Evolutionary conservation across 2,329 filamentous ascomycete genomes (phyloP).

Genomic region (Chaetomium globosum): DNA sequence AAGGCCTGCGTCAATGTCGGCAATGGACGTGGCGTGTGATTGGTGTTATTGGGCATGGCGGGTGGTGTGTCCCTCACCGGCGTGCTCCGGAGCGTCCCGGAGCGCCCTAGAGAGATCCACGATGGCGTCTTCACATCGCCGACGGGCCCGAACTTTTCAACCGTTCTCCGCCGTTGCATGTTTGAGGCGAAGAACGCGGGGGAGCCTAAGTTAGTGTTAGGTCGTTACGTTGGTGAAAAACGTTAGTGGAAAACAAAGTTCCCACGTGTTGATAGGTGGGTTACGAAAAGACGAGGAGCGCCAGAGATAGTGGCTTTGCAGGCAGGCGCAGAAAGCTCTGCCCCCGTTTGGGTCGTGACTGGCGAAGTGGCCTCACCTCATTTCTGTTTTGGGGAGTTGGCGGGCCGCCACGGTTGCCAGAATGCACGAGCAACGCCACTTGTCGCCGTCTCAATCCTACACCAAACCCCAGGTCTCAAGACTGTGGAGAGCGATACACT

Average conservation of each 20-base stretch:
- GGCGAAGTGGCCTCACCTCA: conserved; percentile 18
- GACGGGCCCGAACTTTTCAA: conserved; percentile 18
- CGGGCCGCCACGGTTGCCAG: background rate
- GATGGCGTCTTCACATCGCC: conserved; percentile 3
- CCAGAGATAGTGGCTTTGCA: conserved; percentile 18
- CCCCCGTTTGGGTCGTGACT: background rate
- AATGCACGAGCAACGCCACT: background rate
- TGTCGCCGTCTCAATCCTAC: background rate
- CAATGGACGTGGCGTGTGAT: background rate
- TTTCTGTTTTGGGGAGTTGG: conserved; percentile 22
- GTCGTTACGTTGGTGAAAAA: background rate
- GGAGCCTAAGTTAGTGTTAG: background rate
- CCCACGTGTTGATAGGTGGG: conserved; percentile 26
- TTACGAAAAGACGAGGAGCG: conserved; percentile 16
- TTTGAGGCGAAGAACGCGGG: background rate
- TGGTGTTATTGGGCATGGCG: background rate
- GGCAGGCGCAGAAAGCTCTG: background rate
- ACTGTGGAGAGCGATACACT: background rate
- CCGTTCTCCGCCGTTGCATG: conserved; percentile 20
- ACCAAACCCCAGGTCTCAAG: background rate
- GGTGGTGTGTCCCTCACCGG: background rate
- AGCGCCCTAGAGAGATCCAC: background rate
- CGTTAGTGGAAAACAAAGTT: conserved; percentile 10
- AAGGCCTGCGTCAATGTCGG: too few species aligned
- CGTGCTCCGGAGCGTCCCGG: background rate